Conservation (phyloP, 352 stramenopile genomes). For the Pilasporangium apinafurcum region DNA sequence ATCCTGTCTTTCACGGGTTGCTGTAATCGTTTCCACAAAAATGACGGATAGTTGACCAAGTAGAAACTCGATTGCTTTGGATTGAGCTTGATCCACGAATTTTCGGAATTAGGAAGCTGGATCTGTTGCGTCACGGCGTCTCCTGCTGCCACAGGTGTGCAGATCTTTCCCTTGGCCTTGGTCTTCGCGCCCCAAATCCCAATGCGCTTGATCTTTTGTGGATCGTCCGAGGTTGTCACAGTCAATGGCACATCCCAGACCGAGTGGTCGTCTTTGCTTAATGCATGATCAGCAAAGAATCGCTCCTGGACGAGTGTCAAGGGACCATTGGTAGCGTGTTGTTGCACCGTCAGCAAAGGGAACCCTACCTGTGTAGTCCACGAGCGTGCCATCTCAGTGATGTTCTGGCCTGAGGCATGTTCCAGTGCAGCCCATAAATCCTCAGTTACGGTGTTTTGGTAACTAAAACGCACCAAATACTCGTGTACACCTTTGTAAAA, state of each 20-base stretch:
- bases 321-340: constrained; percentile 39
- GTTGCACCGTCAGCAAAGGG: constrained; percentile 83
- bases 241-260: constrained; percentile 88
- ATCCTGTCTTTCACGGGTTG: constrained; percentile 35
- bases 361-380: constrained; percentile 96
- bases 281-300: constrained; percentile 88
- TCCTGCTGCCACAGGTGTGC: constrained; percentile 49
- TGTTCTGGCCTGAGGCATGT: constrained; percentile 82
- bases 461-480: constrained; percentile 94
- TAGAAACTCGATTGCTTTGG: constrained; percentile 92
- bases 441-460: constrained; percentile 93
- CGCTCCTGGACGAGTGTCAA: constrained; percentile 87
- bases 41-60: constrained; percentile 89
- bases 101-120: constrained; percentile 24
- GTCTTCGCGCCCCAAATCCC: constrained; percentile 69
- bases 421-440: constrained; percentile 95
- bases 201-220: constrained; percentile 32
- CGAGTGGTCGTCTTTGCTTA: constrained; percentile 57
- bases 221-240: constrained; percentile 42
- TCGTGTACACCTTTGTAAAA: constrained; percentile 85
- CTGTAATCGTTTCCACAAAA: constrained; percentile 81
- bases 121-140: constrained; percentile 85
- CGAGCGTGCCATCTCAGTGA: constrained; percentile 89
- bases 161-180: constrained; percentile 8
- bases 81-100: constrained; percentile 94